These are phyloP conservation scores for Trebouxia sp. DNA, from an alignment of 139 green algal genomes.

Conservation along the genomic window DNA sequence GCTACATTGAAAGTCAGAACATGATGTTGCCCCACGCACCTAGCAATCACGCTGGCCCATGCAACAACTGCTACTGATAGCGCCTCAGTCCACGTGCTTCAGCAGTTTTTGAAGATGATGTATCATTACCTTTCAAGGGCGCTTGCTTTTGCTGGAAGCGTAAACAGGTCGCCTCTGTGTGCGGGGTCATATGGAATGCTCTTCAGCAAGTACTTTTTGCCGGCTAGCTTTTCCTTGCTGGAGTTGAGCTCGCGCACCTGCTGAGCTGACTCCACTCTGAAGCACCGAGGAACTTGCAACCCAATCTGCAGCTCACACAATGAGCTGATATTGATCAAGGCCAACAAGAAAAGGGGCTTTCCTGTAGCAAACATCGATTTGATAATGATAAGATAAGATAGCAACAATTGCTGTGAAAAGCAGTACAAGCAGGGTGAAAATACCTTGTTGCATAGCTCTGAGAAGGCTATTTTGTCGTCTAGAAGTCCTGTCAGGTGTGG, in stretches of 20 bases:
- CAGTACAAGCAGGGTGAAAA: too few relatives aligned
- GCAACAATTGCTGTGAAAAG: too few relatives aligned
- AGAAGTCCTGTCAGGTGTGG: constrained; percentile 1
- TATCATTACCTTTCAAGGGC: background rate
- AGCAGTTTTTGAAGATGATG: too few relatives aligned
- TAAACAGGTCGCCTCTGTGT: constrained; percentile 33
- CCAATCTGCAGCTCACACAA: constrained; percentile 11
- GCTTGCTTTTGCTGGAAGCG: constrained; percentile 1
- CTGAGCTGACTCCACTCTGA: constrained; percentile 17
- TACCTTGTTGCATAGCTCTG: constrained; percentile 13
- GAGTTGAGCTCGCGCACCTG: constrained; percentile 28
- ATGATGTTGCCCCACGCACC: too few relatives aligned
- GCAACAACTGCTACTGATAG: too few relatives aligned
- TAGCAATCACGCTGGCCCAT: too few relatives aligned
- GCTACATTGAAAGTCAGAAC: too few relatives aligned
- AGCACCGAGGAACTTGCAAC: constrained; percentile 24
- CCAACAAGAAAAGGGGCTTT: too few relatives aligned
- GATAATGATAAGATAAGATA: too few relatives aligned
- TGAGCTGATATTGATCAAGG: too few relatives aligned
- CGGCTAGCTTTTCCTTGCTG: background rate
- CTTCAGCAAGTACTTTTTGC: constrained; percentile 36
- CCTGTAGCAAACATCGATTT: too few relatives aligned
- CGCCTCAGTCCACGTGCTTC: too few relatives aligned
- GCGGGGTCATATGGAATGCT: constrained; percentile 31
- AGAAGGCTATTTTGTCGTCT: constrained; percentile 34